Evolutionary conservation across 2,329 filamentous ascomycete genomes (phyloP), one percentile per base, ranked within the genome.

Genomic region (Scedosporium minutisporum): DNA sequence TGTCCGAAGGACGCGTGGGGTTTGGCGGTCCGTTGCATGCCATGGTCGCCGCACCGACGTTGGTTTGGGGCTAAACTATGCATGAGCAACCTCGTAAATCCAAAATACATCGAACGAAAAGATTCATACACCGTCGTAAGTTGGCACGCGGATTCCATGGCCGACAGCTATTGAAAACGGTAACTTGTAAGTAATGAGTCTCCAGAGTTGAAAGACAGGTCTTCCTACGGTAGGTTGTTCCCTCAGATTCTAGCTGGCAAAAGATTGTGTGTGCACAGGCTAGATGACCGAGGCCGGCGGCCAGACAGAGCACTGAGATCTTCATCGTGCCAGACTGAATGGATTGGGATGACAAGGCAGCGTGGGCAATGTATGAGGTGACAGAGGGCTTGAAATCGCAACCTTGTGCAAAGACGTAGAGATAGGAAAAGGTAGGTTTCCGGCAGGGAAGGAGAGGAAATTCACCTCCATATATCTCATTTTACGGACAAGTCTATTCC

Each of bases 1-100:
- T 75, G 64, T 73, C 71, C 0, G 80, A 78, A 1, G 79, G 71
- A 14, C 75, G 78, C 4, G 77, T 82, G 6, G 80, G 79, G 71
- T 84, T 84, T 2, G 79, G 77, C 9, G 77, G 76, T 27, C 82
- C 81, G 67, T 85, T 85, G 75, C 82, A 86, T 27, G 81, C 82
- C 42, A 86, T 71, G 63, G 80, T 77, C 67, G 79, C 76, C 62
- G 78, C 80, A 33, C 73, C 77, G 7, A 84, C 81, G 68, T 85
- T 75, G 6, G 69, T 74, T 53, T 61, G 59, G 25, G 59, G 59
- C 59, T 61, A 25, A 3, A 44, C 12, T 27, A 14, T 2, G 21
- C 10, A 5, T 29, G 12, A 27, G 53, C 6, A 10, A 29, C 14
- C 7, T 33, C 10, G 5, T 3, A 3, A 14, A 23, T 29, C 6